Percentiles rank a stretch among this genome's conserved stretches.
phyloP scores from a whole-genome alignment of 2,329 filamentous ascomycete species.

The Pseudofabraea citricarpa region DNA sequence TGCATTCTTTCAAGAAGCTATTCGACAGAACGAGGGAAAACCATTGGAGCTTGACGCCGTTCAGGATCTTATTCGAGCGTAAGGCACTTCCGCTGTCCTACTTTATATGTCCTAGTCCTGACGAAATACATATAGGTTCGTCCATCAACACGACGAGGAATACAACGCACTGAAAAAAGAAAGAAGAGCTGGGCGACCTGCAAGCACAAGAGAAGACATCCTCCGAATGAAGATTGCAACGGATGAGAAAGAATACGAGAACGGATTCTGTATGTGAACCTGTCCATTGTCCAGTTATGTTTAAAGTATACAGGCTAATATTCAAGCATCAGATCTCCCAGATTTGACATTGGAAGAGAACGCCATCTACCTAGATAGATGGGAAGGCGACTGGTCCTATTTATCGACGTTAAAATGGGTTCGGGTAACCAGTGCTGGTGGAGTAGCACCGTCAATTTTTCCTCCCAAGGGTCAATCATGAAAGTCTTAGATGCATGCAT shows the following conservation, averaged over 20 bases:
- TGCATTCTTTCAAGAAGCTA: conserved; percentile 65
- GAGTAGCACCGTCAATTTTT: conserved; percentile 66
- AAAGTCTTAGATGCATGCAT: too few relatives aligned
- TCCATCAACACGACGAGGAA: conserved; percentile 68
- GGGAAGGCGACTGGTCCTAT: conserved; percentile 82
- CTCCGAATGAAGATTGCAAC: conserved; percentile 65
- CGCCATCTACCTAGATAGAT: conserved; percentile 60
- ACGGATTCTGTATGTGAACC: conserved; percentile 66
- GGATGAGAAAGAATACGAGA: conserved; percentile 75
- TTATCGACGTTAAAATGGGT: conserved; percentile 74
- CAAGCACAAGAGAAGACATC: conserved; percentile 71
- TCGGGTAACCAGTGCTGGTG: conserved; percentile 63
- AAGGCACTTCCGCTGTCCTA: too few relatives aligned
- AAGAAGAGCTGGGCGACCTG: conserved; percentile 73
- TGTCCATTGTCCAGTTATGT: background rate
- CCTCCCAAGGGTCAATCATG: conserved; percentile 57
- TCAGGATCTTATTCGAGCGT: conserved; percentile 57
- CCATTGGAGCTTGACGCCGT: conserved; percentile 52
- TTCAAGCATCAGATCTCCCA: conserved; percentile 53
- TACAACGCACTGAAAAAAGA: conserved; percentile 59
- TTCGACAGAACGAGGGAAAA: conserved; percentile 45
- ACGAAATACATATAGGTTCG: too few relatives aligned
- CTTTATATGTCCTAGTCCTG: too few relatives aligned
- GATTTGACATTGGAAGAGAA: conserved; percentile 68
- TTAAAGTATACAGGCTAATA: conserved; percentile 6